A percentile compares a stretch with the other conserved stretches of the same genome.
These are phyloP conservation scores for Pisolithus thermaeus DNA, from an alignment of 1,284 basidiomycete species.

Conservation along the genomic window DNA sequence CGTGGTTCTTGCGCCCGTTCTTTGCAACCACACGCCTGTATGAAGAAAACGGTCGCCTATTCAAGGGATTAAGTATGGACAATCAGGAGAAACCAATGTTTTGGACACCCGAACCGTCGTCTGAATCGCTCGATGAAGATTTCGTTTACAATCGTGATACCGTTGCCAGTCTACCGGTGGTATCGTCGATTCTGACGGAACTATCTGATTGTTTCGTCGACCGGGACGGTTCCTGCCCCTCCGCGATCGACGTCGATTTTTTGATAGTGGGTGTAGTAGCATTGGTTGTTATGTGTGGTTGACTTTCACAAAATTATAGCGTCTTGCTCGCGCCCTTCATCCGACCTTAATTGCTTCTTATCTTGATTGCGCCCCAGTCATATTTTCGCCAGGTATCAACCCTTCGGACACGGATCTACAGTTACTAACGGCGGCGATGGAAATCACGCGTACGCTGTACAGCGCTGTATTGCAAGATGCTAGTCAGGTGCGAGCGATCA, in stretches of 20 bases:
- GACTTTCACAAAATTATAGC: slow-evolving; percentile 26
- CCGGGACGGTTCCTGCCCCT: slow-evolving; percentile 10
- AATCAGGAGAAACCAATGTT: slow-evolving; percentile 23
- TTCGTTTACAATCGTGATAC: slow-evolving; percentile 25
- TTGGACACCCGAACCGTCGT: slow-evolving; percentile 27
- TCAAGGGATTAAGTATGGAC: slow-evolving; percentile 19
- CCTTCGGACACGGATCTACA: slow-evolving; percentile 58
- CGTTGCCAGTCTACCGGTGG: slow-evolving; percentile 8
- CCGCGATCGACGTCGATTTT: slow-evolving; percentile 13
- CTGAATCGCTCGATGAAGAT: slow-evolving; percentile 27
- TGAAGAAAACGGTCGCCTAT: slow-evolving; percentile 39
- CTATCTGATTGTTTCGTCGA: slow-evolving; percentile 18
- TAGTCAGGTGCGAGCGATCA: slow-evolving; percentile 18
- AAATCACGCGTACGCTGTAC: slow-evolving; percentile 67
- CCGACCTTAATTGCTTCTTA: slow-evolving; percentile 76
- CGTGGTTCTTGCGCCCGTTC: slow-evolving; percentile 49
- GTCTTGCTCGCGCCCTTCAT: slow-evolving; percentile 55
- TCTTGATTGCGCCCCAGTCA: slow-evolving; percentile 77
- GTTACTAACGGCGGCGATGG: slow-evolving; percentile 55
- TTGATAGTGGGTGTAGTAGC: slow-evolving; percentile 19
- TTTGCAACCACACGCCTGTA: slow-evolving; percentile 49
- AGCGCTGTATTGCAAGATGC: slow-evolving; percentile 43
- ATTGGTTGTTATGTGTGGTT: slow-evolving; percentile 8
- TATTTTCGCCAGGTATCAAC: slow-evolving; percentile 60
- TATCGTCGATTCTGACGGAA: slow-evolving; percentile 20